phyloP scores from a whole-genome alignment of 768 basidiomycete species.

The Russula foetens region DNA sequence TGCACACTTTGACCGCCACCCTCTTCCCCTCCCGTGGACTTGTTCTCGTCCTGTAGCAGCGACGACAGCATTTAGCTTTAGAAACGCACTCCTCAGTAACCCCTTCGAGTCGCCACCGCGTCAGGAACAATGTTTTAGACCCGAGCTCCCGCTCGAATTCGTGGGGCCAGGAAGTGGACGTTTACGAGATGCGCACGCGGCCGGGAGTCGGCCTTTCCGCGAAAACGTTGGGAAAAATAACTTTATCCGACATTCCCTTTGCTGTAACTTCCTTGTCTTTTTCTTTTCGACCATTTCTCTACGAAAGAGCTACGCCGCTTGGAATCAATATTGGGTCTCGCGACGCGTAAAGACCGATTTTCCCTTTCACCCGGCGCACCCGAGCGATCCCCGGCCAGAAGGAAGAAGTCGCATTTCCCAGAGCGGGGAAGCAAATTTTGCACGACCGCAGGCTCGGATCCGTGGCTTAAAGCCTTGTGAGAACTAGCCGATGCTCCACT shows the following conservation, averaged over 20 bases:
- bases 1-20: neutral
- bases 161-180: neutral
- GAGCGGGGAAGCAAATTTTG: neutral
- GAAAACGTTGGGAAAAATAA: neutral
- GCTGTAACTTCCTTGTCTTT: neutral
- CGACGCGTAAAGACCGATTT: no score
- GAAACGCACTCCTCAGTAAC: neutral
- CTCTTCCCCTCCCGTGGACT: neutral
- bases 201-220: neutral
- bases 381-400: no score
- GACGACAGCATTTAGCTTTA: neutral
- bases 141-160: neutral
- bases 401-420: no score
- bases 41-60: neutral
- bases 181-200: neutral
- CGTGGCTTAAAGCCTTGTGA: neutral
- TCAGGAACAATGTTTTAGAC: neutral
- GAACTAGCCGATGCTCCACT: neutral
- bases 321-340: no score
- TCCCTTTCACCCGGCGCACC: no score
- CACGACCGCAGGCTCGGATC: neutral
- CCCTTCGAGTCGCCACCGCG: neutral
- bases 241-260: neutral
- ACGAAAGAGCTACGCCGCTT: no score
- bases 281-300: no score